Percentiles rank a stretch among this genome's conserved stretches.
Evolutionary conservation across 1,139 yeast genomes (phyloP).

Genomic region (Geotrichum australiense): DNA sequence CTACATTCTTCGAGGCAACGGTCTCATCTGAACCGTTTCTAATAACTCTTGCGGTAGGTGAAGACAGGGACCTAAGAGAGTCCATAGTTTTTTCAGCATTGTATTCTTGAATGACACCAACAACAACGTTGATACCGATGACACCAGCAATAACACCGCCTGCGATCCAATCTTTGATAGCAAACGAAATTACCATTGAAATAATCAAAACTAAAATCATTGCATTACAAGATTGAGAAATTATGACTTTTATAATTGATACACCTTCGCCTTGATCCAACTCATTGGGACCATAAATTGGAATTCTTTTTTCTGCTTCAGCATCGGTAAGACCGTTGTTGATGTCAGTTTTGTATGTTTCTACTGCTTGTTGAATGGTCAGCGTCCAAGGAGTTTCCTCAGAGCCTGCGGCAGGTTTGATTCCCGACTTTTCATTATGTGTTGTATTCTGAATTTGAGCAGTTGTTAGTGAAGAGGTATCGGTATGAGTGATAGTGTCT

Average conservation of each 20-base stretch:
- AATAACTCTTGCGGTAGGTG: slow-evolving; percentile 66
- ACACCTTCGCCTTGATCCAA: slow-evolving; percentile 57
- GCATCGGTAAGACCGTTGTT: slow-evolving; percentile 43
- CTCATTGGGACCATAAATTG: slow-evolving; percentile 49
- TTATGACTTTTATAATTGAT: slow-evolving; percentile 50
- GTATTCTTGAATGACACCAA: slow-evolving; percentile 65
- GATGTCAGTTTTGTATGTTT: slow-evolving; percentile 36
- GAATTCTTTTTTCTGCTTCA: slow-evolving; percentile 35
- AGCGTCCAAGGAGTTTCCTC: slow-evolving; percentile 24
- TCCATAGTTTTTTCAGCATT: slow-evolving; percentile 81
- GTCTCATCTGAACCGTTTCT: slow-evolving; percentile 56
- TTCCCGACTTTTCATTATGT: background rate
- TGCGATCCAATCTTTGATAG: slow-evolving; percentile 71
- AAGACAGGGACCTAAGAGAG: slow-evolving; percentile 57
- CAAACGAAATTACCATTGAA: slow-evolving; percentile 69
- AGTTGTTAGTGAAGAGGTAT: slow-evolving; percentile 1
- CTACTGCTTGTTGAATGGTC: slow-evolving; percentile 18
- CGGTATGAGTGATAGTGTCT: background rate
- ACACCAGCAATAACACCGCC: slow-evolving; percentile 79
- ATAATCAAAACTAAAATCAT: slow-evolving; percentile 71
- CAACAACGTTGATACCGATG: slow-evolving; percentile 55
- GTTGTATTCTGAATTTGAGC: background rate
- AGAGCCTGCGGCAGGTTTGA: background rate
- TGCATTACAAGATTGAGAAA: slow-evolving; percentile 71
- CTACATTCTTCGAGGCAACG: slow-evolving; percentile 61